Base-by-base conservation (phyloP, 495 filamentous ascomycete species). In the Hypoxylon trugodes region DNA sequence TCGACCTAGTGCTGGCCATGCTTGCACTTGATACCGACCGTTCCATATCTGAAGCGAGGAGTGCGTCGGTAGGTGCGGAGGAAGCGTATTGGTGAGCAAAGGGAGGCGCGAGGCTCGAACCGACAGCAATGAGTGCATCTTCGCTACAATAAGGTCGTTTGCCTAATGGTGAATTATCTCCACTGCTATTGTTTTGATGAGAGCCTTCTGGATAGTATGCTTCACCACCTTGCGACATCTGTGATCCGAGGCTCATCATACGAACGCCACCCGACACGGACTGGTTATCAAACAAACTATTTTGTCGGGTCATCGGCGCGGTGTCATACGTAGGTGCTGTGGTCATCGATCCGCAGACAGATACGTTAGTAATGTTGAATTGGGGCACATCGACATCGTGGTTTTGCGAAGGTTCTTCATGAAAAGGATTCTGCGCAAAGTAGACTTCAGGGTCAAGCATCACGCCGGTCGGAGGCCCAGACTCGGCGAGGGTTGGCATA, bases 191-290 rank as follows among this genome's bases (percentile, higher is more conserved):
- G 62, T 66, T 74, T 15, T 74, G 70, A 15, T 74, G 74, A 18
- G 66, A 67, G 12, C 41, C 51, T 3, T 70, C 69, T 36, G 35
- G 37, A 48, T 69, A 69, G 22, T 63, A 67, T 8, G 62, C 37
- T 3, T 72, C 72, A 18, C 41, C 53, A 13, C 53, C 50, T 18
- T 64, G 65, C 6, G 78, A 79, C 41, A 73, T 75, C 48, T 77
- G 73, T 15, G 79, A 82, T 3, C 72, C 72, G 38, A 80, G 74
- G 13, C 73, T 68, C 48, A 78, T 70, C 77, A 82, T 81, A 37
- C 49, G 65, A 30, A 80, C 74, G 49, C 72, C 76, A 45, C 68
- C 66, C 1, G 70, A 62, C 6, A 76, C 65, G 2, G 73, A 73
- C 33, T 68, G 62, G 38, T 68, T 73, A 49, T 78, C 77, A 58